Conservation (phyloP, 225 moss, liverwort and hornwort species). For the Physcomitrellopsis africana region DNA sequence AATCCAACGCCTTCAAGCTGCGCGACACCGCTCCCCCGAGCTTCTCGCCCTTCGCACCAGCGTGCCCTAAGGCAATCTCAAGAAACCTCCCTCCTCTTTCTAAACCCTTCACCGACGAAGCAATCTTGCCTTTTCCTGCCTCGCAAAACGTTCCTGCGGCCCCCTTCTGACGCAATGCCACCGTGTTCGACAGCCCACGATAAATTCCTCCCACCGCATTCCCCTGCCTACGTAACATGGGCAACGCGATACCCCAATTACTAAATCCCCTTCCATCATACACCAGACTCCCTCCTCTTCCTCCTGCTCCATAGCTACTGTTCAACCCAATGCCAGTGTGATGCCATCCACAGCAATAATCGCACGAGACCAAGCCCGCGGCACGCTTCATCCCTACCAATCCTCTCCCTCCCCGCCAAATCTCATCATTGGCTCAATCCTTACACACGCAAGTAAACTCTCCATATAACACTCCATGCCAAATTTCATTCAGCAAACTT, state of each 20-base stretch:
- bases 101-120: conserved; percentile 11
- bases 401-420: too few species aligned
- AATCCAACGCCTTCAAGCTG: conserved; percentile 38
- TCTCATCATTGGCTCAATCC: conserved; percentile 14
- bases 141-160: conserved; percentile 19
- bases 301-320: background rate
- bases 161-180: background rate
- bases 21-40: conserved; percentile 28
- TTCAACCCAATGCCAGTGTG: background rate
- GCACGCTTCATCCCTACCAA: conserved; percentile 35
- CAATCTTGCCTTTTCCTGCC: conserved; percentile 20
- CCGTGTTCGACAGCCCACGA: background rate
- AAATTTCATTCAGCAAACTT: too few species aligned
- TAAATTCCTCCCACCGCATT: background rate
- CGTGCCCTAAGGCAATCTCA: conserved; percentile 29
- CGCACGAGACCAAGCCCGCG: conserved; percentile 15
- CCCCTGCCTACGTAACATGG: too few species aligned
- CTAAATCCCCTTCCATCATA: background rate
- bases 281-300: background rate
- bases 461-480: too few species aligned
- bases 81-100: conserved; percentile 18
- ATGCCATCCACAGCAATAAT: conserved; percentile 25
- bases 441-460: too few species aligned
- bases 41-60: conserved; percentile 37
- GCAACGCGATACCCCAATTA: too few species aligned